phyloP scores from a whole-genome alignment of 1,139 yeast species.

The Pneumocystis wakefieldiae region DNA sequence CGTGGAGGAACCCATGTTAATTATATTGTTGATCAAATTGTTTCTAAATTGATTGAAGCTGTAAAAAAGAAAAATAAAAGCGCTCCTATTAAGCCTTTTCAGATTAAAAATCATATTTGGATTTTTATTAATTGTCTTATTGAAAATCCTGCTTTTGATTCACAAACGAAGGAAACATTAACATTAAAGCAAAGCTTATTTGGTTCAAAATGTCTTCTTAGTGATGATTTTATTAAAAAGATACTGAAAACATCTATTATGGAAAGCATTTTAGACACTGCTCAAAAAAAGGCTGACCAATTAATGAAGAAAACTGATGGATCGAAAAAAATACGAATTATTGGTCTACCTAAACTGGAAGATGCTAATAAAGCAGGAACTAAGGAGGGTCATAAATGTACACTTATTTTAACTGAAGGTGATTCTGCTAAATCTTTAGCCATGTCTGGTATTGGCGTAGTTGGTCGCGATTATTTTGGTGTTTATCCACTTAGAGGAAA shows the following conservation, averaged over 20 bases:
- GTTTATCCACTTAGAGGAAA: slow-evolving; percentile 94
- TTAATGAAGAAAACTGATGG: slow-evolving; percentile 89
- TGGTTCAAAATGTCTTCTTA: slow-evolving; percentile 65
- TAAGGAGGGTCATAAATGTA: slow-evolving; percentile 77
- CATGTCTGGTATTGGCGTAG: slow-evolving; percentile 85
- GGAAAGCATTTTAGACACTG: slow-evolving; percentile 69
- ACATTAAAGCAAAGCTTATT: slow-evolving; percentile 80
- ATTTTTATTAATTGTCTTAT: slow-evolving; percentile 80
- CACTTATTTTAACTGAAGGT: slow-evolving; percentile 89
- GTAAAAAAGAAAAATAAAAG: slow-evolving; percentile 60
- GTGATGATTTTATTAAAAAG: slow-evolving; percentile 62
- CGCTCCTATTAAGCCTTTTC: slow-evolving; percentile 70
- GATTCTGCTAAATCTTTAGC: slow-evolving; percentile 92
- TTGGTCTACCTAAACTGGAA: slow-evolving; percentile 77
- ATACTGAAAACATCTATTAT: slow-evolving; percentile 66
- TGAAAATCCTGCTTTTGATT: slow-evolving; percentile 93
- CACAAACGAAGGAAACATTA: slow-evolving; percentile 92
- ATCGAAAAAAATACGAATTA: slow-evolving; percentile 64
- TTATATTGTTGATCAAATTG: slow-evolving; percentile 70
- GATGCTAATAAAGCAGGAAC: slow-evolving; percentile 98
- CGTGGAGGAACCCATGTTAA: slow-evolving; percentile 94
- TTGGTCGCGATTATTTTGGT: slow-evolving; percentile 91
- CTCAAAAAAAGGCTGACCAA: slow-evolving; percentile 74
- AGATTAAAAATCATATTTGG: slow-evolving; percentile 80
- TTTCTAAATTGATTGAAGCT: slow-evolving; percentile 53